phyloP scores from a whole-genome alignment of 2,329 filamentous ascomycete species.

The Xylaria sp. region DNA sequence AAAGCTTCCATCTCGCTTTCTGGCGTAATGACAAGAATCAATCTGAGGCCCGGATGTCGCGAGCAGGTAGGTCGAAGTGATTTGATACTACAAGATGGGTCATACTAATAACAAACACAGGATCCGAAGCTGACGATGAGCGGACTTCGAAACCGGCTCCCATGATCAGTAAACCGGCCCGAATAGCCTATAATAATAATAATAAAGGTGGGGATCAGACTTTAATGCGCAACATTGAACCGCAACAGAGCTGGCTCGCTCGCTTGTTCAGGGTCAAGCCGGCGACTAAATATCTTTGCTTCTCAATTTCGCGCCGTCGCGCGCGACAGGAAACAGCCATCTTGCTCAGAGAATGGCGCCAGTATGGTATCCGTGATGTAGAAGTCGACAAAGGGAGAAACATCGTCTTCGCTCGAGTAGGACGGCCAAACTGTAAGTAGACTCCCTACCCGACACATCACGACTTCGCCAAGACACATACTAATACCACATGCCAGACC shows the following conservation, averaged over 20 bases:
- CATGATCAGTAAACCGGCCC: slow-evolving; percentile 38
- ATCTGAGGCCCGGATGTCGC: slow-evolving; percentile 54
- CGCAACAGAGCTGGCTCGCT: slow-evolving; percentile 86
- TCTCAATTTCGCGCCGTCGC: slow-evolving; percentile 75
- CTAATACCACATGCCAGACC: slow-evolving; percentile 60
- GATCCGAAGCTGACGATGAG: slow-evolving; percentile 48
- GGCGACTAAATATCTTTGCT: slow-evolving; percentile 77
- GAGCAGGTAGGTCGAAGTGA: slow-evolving; percentile 54
- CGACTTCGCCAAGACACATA: background rate
- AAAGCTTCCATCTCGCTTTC: slow-evolving; percentile 62
- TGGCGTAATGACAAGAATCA: slow-evolving; percentile 62
- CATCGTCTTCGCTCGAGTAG: slow-evolving; percentile 81
- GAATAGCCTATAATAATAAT: slow-evolving; percentile 32
- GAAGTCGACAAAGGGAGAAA: slow-evolving; percentile 81
- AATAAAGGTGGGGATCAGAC: slow-evolving; percentile 41
- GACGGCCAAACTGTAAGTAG: slow-evolving; percentile 78
- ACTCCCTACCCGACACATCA: background rate
- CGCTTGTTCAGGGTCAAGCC: slow-evolving; percentile 92
- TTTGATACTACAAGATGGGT: background rate
- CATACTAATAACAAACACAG: slow-evolving; percentile 44
- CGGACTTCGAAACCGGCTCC: slow-evolving; percentile 43
- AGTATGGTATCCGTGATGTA: slow-evolving; percentile 83
- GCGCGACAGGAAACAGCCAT: slow-evolving; percentile 81
- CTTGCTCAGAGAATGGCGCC: slow-evolving; percentile 81
- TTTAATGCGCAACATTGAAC: slow-evolving; percentile 64